Evolutionary conservation across 2,329 filamentous ascomycete species (phyloP), one percentile per base, ranked within the genome.

Genomic region (Aspergillus sp.): DNA sequence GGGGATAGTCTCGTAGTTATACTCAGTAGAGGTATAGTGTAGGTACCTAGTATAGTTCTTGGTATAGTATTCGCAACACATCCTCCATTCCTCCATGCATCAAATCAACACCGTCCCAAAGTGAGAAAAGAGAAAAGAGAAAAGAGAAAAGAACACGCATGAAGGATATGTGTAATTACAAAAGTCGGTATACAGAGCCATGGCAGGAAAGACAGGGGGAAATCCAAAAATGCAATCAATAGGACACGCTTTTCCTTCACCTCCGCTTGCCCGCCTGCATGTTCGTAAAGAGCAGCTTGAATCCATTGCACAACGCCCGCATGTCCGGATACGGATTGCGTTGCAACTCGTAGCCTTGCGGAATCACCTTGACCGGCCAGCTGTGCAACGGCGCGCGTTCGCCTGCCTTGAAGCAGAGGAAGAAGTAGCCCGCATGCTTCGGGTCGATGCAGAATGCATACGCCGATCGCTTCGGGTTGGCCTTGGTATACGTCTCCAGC

Each of bases 391-490:
- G 81, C 2, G 90, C 88, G 45, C 81, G 79, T 62, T 87, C 82
- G 56, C 89, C 93, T 20, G 91, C 90, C 77, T 97, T 97, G 84
- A 97, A 99, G 77, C 91, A 96, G 38, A 99, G 83, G 77, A 86
- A 88, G 76, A 99, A 99, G 78, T 96, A 96, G 31, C 94, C 94
- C 0, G 94, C 89, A 69, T 93, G 88, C 72, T 92, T 92, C 31
- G 88, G 82, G 69, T 97, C 91, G 69, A 96, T 87, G 80, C 93
- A 97, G 80, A 99, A 97, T 43, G 90, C 89, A 72, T 99, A 99
- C 61, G 91, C 89, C 56, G 89, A 95, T 57, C 92, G 89, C 68
- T 88, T 92, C 10, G 94, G 93, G 72, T 99, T 97, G 71, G 94
- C 94, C 70, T 94, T 88, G 65, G 93, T 94, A 76, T 97, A 99